Percentiles rank a stretch among this genome's conserved stretches.
phyloP scores from a whole-genome alignment of 2,329 filamentous ascomycete species.

The Chaetomiaceae sp. region DNA sequence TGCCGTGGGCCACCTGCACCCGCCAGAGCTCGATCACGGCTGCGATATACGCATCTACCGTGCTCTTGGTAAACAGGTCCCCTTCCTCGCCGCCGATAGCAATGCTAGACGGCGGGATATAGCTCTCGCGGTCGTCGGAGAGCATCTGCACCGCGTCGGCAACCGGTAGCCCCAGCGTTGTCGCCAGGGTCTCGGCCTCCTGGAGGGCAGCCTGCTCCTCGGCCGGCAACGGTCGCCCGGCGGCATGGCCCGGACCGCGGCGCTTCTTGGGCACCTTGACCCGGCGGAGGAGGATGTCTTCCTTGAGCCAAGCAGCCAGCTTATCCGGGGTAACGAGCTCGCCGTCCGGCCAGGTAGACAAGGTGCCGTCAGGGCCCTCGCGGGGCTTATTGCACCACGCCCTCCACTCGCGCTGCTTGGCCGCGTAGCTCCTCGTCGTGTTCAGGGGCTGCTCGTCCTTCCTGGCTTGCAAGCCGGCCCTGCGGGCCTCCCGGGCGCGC shows the following conservation, averaged over 20 bases:
- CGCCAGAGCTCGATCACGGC: not conserved
- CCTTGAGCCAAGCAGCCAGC: not conserved
- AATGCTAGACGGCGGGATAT: not conserved
- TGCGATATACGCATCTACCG: not conserved
- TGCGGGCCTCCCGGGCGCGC: too few relatives aligned
- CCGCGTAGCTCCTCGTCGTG: too few relatives aligned
- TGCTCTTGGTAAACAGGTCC: not conserved
- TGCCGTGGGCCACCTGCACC: not conserved
- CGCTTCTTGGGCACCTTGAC: not conserved
- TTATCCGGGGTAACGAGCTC: slow-evolving; percentile 1
- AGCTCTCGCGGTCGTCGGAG: not conserved
- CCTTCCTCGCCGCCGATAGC: not conserved
- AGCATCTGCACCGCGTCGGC: not conserved
- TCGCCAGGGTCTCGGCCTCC: not conserved
- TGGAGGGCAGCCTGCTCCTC: not conserved
- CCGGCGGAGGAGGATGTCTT: not conserved
- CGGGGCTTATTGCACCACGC: not conserved
- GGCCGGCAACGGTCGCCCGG: too few relatives aligned
- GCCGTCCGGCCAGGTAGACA: not conserved
- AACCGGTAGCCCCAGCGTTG: not conserved
- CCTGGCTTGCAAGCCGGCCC: too few relatives aligned
- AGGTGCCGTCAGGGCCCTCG: not conserved
- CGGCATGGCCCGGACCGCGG: too few relatives aligned
- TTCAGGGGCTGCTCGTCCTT: too few relatives aligned
- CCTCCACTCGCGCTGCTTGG: not conserved